Evolutionary conservation across 2,329 filamentous ascomycete species (phyloP).

Genomic region (Fusarium albosuccineum): DNA sequence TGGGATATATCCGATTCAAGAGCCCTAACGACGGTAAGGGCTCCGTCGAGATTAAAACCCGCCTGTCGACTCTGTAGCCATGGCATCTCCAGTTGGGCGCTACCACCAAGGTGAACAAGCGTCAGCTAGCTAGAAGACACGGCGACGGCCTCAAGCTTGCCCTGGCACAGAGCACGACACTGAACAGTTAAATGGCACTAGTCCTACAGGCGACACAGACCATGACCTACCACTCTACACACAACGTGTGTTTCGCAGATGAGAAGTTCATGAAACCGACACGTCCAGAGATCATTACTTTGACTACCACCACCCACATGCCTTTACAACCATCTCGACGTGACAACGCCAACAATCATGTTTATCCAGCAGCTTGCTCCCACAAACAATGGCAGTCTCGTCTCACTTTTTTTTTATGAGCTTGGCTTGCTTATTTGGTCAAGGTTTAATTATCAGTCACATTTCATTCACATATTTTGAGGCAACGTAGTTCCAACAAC

Average conservation of each 20-base stretch:
- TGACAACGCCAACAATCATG: neutral
- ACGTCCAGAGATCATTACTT: no score
- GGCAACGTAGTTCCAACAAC: slow-evolving; percentile 10
- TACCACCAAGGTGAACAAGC: slow-evolving; percentile 41
- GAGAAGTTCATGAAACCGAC: no score
- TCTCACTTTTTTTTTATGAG: no score
- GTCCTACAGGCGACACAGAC: no score
- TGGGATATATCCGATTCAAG: slow-evolving; percentile 50
- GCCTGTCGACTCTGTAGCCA: slow-evolving; percentile 47
- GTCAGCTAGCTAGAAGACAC: slow-evolving; percentile 44
- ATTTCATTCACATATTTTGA: neutral
- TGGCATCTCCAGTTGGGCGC: slow-evolving; percentile 47
- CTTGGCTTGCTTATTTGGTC: no score
- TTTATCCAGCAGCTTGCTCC: neutral
- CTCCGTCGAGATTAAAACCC: slow-evolving; percentile 48
- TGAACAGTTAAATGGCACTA: no score
- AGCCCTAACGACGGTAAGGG: slow-evolving; percentile 36
- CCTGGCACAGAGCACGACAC: slow-evolving; percentile 5
- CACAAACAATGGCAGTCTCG: no score
- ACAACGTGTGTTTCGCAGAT: no score
- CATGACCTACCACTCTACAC: no score
- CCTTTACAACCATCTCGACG: no score
- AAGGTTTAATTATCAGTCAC: no score
- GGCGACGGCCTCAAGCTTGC: slow-evolving; percentile 51
- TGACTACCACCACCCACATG: no score